Conservation (phyloP, 257 asterid species). For the Jasminum sambac region DNA sequence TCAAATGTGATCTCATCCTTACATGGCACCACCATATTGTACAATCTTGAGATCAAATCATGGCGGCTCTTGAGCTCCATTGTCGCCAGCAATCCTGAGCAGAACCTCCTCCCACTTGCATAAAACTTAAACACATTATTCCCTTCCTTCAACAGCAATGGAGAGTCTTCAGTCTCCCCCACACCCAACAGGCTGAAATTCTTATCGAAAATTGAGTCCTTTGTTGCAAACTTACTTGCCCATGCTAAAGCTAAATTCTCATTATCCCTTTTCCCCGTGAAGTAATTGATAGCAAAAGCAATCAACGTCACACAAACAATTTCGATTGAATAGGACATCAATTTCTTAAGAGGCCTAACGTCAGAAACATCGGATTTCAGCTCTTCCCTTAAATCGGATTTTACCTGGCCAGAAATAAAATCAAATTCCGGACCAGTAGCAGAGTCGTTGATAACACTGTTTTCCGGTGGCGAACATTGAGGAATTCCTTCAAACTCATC, state of each 20-base stretch:
- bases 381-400: not conserved
- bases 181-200: conserved; percentile 84
- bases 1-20: conserved; percentile 89
- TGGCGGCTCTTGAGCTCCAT: conserved; percentile 93
- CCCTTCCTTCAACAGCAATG: conserved; percentile 78
- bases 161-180: conserved; percentile 84
- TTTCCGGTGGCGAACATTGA: conserved; percentile 26
- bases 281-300: conserved; percentile 50
- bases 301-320: conserved; percentile 70
- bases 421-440: conserved; percentile 28
- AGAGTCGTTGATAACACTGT: conserved; percentile 31
- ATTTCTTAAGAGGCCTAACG: conserved; percentile 31
- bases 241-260: conserved; percentile 68
- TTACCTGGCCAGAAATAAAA: conserved; percentile 19
- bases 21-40: conserved; percentile 83
- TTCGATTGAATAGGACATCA: conserved; percentile 53
- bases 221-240: conserved; percentile 71
- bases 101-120: conserved; percentile 91
- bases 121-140: conserved; percentile 74
- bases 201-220: conserved; percentile 72
- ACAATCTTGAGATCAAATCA: conserved; percentile 84
- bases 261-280: conserved; percentile 48
- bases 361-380: conserved; percentile 17
- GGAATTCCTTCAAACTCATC: conserved; percentile 95
- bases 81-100: conserved; percentile 86